Conservation (phyloP, 495 filamentous ascomycete species). For the Alectoria sarmentosa region DNA sequence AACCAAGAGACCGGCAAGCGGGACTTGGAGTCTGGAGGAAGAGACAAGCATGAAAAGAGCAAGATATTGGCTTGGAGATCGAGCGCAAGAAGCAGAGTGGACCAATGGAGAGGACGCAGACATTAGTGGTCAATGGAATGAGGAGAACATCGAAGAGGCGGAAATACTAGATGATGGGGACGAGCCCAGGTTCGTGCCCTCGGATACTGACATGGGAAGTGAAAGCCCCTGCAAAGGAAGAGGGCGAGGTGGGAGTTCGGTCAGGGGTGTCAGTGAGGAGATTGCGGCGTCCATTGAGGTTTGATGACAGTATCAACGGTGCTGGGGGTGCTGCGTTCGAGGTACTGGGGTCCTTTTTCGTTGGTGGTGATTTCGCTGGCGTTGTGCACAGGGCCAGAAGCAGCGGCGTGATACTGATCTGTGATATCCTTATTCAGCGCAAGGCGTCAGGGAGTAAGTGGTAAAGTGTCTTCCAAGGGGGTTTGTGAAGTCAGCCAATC, state of each 20-base stretch:
- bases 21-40: constrained; percentile 39
- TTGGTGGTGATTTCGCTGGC: background rate
- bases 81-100: constrained; percentile 31
- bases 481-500: background rate
- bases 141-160: constrained; percentile 44
- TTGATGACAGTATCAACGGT: constrained; percentile 25
- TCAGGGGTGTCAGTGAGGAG: constrained; percentile 67
- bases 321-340: background rate
- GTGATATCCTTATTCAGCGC: background rate
- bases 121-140: constrained; percentile 21
- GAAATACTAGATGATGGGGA: constrained; percentile 36
- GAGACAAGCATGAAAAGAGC: constrained; percentile 64
- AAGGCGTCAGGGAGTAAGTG: background rate
- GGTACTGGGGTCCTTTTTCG: background rate
- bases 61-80: constrained; percentile 73
- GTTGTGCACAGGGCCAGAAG: background rate
- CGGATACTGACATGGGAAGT: constrained; percentile 36
- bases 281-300: constrained; percentile 65
- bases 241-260: constrained; percentile 40
- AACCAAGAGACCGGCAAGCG: constrained; percentile 34
- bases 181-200: constrained; percentile 34
- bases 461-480: background rate
- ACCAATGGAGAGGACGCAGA: constrained; percentile 25
- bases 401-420: background rate
- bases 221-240: constrained; percentile 22